Base-by-base conservation (phyloP, 2,329 filamentous ascomycete species). In the Stagonosporopsis rhizophila region DNA sequence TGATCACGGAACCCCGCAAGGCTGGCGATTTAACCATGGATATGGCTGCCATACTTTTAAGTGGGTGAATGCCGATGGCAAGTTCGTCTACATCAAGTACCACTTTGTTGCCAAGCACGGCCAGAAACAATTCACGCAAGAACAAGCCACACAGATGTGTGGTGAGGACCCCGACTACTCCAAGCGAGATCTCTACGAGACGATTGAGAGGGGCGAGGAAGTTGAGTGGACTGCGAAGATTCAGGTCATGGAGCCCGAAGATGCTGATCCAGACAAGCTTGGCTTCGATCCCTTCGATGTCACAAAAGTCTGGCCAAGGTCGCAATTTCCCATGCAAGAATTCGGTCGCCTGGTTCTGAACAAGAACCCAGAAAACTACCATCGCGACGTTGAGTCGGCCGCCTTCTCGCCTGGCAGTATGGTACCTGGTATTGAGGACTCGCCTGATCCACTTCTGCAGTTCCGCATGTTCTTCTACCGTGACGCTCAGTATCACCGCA, bases 211-310 rank as follows among this genome's bases (percentile, higher is more conserved):
- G 1, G 78, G 79, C 5, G 69, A 79, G 19, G 65, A 77, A 37
- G 66, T 78, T 14, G 74, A 75, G 17, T 82, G 79, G 78, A 81
- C 77, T 4, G 77, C 76, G 4, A 71, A 77, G 41, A 74, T 81
- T 4, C 79, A 81, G 51, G 71, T 80, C 44, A 82, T 81, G 79
- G 67, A 77, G 37, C 76, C 78, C 2, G 72, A 80, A 19, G 74
- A 82, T 39, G 80, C 80, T 0, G 77, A 81, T 55, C 74, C 80
- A 2, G 70, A 76, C n/a, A 77, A 78, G 44, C 74, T 84, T n/a
- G 79, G 80, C 4, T 84, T 83, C 56, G 81, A 84, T 48, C 77
- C 80, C 7, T 83, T 84, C 57, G 81, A 84, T 59, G 75, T 83
- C 4, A 83, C 82, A 32, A 83, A 84, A 65, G 75, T 83, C 49